phyloP scores from a whole-genome alignment of 768 basidiomycete species.

The Rhodotorula sphaerocarpa region DNA sequence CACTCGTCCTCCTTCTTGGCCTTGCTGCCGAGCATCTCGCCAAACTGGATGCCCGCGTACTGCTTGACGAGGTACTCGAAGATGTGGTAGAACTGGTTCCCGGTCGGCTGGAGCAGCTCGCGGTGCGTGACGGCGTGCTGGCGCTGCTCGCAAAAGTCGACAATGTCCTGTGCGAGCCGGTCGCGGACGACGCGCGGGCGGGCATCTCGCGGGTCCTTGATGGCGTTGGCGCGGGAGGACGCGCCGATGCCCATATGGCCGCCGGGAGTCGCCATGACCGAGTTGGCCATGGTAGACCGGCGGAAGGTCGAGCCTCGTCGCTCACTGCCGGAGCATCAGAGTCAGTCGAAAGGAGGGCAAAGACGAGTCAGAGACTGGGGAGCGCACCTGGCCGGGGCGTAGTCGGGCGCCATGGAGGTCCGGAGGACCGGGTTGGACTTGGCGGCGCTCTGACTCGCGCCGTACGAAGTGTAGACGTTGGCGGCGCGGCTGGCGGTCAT shows the following conservation, averaged over 20 bases:
- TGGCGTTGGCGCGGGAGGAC: neutral
- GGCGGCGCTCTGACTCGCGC: conserved; percentile 18
- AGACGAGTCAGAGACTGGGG: neutral
- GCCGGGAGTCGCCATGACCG: conserved; percentile 9
- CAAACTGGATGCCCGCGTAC: conserved; percentile 48
- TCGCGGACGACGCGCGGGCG: conserved; percentile 4
- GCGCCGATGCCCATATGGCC: conserved; percentile 18
- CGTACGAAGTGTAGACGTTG: conserved; percentile 7
- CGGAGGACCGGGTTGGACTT: conserved; percentile 3
- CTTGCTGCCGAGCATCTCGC: conserved; percentile 41
- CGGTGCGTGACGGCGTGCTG: conserved; percentile 46
- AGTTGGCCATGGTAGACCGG: conserved; percentile 18
- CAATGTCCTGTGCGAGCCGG: conserved; percentile 31
- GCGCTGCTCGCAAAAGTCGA: conserved; percentile 29
- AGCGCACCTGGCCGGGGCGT: conserved; percentile 19
- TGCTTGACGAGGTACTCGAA: conserved; percentile 65
- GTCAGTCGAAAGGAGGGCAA: no score
- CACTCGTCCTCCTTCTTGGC: conserved; percentile 71
- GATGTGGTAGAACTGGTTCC: conserved; percentile 75
- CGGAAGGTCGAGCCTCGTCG: conserved; percentile 30
- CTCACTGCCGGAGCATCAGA: neutral
- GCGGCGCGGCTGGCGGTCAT: conserved; percentile 15
- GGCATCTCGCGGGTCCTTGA: conserved; percentile 19
- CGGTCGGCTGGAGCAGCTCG: conserved; percentile 66
- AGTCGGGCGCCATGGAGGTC: conserved; percentile 18